These are phyloP conservation scores for Emydomyces testavorans DNA, from an alignment of 2,329 filamentous ascomycete genomes.

Conservation along the genomic window DNA sequence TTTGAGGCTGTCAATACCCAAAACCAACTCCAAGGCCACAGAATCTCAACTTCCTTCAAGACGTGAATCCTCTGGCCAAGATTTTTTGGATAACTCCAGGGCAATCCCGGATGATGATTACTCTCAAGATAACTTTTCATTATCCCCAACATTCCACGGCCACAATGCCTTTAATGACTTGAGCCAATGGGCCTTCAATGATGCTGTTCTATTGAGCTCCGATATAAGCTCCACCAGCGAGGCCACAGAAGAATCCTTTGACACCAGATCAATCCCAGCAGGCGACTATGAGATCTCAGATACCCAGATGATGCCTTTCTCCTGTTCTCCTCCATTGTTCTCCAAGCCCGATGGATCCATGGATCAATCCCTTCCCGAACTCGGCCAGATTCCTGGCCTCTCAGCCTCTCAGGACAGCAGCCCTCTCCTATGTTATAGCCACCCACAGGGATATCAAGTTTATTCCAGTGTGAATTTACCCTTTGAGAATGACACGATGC, in stretches of 20 bases:
- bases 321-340: slow-evolving; percentile 33
- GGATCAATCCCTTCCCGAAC: slow-evolving; percentile 29
- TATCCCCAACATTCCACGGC: slow-evolving; percentile 30
- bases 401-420: slow-evolving; percentile 22
- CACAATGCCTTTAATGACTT: slow-evolving; percentile 27
- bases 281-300: slow-evolving; percentile 31
- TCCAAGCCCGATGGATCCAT: slow-evolving; percentile 29
- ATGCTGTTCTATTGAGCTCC: slow-evolving; percentile 20
- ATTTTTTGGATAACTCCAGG: slow-evolving; percentile 31
- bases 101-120: slow-evolving; percentile 35
- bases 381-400: slow-evolving; percentile 29
- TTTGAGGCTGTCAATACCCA: slow-evolving; percentile 29
- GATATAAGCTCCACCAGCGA: slow-evolving; percentile 18
- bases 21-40: slow-evolving; percentile 24
- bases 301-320: slow-evolving; percentile 35
- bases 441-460: slow-evolving; percentile 29
- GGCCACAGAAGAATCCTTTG: slow-evolving; percentile 26
- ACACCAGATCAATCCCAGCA: slow-evolving; percentile 27
- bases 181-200: slow-evolving; percentile 31
- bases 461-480: slow-evolving; percentile 33
- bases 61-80: slow-evolving; percentile 25
- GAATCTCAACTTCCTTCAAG: slow-evolving; percentile 24
- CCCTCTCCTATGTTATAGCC: slow-evolving; percentile 28
- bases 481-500: slow-evolving; percentile 32
- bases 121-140: slow-evolving; percentile 32